phyloP scores from a whole-genome alignment of 2,329 filamentous ascomycete genomes.

The Trichothecium sympodiale region DNA sequence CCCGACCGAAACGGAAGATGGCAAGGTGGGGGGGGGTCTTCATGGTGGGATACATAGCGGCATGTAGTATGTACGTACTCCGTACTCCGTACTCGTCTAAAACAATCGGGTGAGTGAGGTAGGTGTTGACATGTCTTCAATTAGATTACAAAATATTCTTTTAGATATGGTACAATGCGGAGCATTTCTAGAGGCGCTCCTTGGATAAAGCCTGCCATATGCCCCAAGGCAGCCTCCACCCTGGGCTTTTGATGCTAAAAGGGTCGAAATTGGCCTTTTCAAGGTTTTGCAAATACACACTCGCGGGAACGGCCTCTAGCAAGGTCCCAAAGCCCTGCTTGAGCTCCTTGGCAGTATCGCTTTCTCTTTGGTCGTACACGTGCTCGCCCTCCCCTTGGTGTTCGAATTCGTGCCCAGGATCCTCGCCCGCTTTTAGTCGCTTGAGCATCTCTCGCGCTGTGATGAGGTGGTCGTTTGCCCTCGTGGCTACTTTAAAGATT shows the following conservation, averaged over 20 bases:
- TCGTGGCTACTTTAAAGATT: slow-evolving; percentile 82
- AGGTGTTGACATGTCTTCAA: neutral
- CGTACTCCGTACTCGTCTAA: no score
- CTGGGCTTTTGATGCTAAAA: slow-evolving; percentile 51
- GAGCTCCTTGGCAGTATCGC: slow-evolving; percentile 27
- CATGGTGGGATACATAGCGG: no score
- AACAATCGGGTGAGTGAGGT: neutral
- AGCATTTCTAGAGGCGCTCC: slow-evolving; percentile 28
- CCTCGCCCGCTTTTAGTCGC: slow-evolving; percentile 61
- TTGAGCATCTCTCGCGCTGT: slow-evolving; percentile 87
- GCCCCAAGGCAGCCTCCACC: slow-evolving; percentile 80
- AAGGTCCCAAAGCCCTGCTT: slow-evolving; percentile 66
- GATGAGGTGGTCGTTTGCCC: slow-evolving; percentile 91
- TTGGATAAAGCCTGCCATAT: slow-evolving; percentile 43
- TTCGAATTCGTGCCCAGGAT: slow-evolving; percentile 79
- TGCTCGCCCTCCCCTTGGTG: slow-evolving; percentile 68
- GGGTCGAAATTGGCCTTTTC: slow-evolving; percentile 77
- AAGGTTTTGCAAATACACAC: slow-evolving; percentile 66
- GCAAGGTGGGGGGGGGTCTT: neutral
- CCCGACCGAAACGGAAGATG: no score
- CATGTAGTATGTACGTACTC: no score
- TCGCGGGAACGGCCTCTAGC: slow-evolving; percentile 67
- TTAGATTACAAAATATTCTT: slow-evolving; percentile 23
- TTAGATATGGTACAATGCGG: neutral
- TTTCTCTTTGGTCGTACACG: slow-evolving; percentile 28